Percentiles rank a stretch among this genome's conserved stretches.
phyloP scores from a whole-genome alignment of 1,139 yeast species.

The Candida sp. region DNA sequence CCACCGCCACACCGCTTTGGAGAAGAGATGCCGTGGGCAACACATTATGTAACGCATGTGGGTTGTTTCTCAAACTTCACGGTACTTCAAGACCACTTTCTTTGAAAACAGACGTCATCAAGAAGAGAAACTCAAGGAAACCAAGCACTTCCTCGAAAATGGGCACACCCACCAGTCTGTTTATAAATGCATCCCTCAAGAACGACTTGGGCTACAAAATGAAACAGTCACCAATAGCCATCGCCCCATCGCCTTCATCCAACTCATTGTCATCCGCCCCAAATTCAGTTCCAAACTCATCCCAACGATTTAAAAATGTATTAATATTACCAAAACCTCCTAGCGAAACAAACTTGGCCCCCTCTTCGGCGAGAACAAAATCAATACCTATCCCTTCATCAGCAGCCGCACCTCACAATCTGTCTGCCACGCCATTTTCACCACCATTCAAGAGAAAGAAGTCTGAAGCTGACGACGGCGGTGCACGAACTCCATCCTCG shows the following conservation, averaged over 20 bases:
- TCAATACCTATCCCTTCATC: conserved; percentile 16
- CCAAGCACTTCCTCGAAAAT: conserved; percentile 14
- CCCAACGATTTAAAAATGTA: conserved; percentile 39
- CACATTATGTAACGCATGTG: conserved; percentile 65
- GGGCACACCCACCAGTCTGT: conserved; percentile 4
- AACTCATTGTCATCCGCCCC: conserved; percentile 14
- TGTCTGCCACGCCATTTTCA: conserved; percentile 25
- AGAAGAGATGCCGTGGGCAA: conserved; percentile 60
- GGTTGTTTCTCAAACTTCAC: conserved; percentile 57
- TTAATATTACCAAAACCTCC: conserved; percentile 48
- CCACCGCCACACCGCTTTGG: conserved; percentile 63
- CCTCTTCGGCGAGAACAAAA: conserved; percentile 6
- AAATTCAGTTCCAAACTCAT: conserved; percentile 12
- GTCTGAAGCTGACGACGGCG: conserved; percentile 30
- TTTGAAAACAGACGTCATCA: conserved; percentile 60
- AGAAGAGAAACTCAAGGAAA: conserved; percentile 51
- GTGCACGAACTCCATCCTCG: conserved; percentile 11
- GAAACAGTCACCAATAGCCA: conserved; percentile 8
- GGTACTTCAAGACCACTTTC: conserved; percentile 63
- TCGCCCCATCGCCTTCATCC: conserved; percentile 11
- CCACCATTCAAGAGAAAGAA: conserved; percentile 46
- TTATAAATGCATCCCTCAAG: conserved; percentile 7
- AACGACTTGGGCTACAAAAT: conserved; percentile 3
- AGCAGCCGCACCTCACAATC: conserved; percentile 4
- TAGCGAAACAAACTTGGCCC: conserved; percentile 12